Base-by-base conservation (phyloP, 345 rosid genomes). In the Salix viminalis region DNA sequence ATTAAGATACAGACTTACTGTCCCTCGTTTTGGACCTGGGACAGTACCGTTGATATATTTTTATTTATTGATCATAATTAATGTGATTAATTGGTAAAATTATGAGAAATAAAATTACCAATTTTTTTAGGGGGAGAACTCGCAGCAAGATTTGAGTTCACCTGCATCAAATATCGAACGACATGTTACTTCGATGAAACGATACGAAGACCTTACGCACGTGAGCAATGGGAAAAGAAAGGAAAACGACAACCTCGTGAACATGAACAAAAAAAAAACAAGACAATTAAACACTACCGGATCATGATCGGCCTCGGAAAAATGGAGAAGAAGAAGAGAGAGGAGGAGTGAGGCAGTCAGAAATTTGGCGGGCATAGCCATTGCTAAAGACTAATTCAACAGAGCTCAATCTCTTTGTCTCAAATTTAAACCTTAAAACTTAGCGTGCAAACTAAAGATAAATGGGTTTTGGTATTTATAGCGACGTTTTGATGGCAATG, bases 271-370 rank as follows among this genome's bases (percentile, higher is more conserved):
- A 8, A 15, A 15, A 7, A 46, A 41, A 14, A 56, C 1, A 23
- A 56, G 52, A 46, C 24, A 36, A 66, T 13, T 42, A 36, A 72
- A 37, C 67, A 21, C 4, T 15, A 70, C 60, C 41, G 34, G 19
- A 16, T 26, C 12, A 28, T 68, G 67, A 67, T n/a, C 70, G 37
- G 71, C 75, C 39, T 71, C 65, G 16, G 68, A 70, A 34, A 64
- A 34, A 46, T 60, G 50, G 65, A 77, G 70, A 46, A 46, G 21
- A 48, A 70, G 65, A 65, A 64, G 65, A 62, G 65, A 77, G 42
- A 77, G 4, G 65, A 70, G 37, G 44, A 77, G 48, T 0, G 50
- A 61, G 48, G 64, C 69, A 32, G 46, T 14, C 9, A 77, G 39
- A 46, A 70, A 66, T 24, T 70, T 77, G 54, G 70, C 15, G 66